A percentile compares a stretch with the other conserved stretches of the same genome.
Evolutionary conservation across 2,329 filamentous ascomycete species (phyloP).

Genomic region (Cercospora citrullina): DNA sequence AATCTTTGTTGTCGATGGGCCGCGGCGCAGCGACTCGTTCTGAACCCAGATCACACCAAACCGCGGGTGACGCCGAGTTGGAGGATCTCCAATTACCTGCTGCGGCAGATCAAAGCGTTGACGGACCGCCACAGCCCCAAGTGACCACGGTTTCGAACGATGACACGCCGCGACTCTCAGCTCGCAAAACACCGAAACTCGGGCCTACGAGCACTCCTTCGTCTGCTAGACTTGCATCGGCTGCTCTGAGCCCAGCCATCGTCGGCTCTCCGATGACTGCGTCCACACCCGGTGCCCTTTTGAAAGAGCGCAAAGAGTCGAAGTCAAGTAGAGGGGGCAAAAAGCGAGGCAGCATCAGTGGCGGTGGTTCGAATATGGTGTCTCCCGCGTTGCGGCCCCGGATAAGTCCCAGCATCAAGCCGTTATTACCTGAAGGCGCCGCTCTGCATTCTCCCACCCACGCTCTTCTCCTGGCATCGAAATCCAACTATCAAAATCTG

Average conservation of each 20-base stretch:
- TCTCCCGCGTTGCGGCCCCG: constrained; percentile 84
- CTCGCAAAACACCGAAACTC: constrained; percentile 66
- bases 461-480: constrained; percentile 79
- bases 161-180: constrained; percentile 61
- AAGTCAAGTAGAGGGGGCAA: constrained; percentile 54
- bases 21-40: constrained; percentile 1
- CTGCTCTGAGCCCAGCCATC: constrained; percentile 54
- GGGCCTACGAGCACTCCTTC: constrained; percentile 56
- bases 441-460: constrained; percentile 59
- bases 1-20: constrained; percentile 37
- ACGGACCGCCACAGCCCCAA: constrained; percentile 51
- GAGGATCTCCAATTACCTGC: constrained; percentile 74
- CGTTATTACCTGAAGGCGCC: constrained; percentile 69
- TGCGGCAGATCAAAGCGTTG: constrained; percentile 52
- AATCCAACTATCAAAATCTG: constrained; percentile 98
- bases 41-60: neutral
- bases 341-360: constrained; percentile 63
- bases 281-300: constrained; percentile 36
- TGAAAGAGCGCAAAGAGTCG: constrained; percentile 37
- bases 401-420: constrained; percentile 94
- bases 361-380: constrained; percentile 67
- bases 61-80: constrained; percentile 39
- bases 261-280: constrained; percentile 52
- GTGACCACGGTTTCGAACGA: constrained; percentile 44
- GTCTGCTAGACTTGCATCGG: constrained; percentile 41